Evolutionary conservation across 306 rosid species (phyloP).

Genomic region (Bauhinia variegata): DNA sequence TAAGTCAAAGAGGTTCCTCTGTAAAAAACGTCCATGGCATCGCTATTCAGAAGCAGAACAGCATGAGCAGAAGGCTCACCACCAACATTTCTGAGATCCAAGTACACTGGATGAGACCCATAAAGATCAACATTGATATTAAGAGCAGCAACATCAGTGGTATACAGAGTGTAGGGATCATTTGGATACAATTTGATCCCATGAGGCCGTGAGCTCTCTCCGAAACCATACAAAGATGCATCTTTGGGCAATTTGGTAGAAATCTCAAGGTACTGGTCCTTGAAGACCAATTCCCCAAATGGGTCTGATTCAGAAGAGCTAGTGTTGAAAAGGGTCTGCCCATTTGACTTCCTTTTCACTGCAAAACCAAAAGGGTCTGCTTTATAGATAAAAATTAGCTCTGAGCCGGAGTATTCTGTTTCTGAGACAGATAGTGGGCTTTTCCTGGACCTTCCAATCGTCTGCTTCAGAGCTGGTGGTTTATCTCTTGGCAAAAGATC

Average conservation of each 20-base stretch:
- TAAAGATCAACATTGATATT: conserved; percentile 87
- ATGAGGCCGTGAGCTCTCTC: conserved; percentile 90
- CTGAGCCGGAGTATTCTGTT: conserved; percentile 71
- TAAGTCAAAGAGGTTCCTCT: conserved; percentile 75
- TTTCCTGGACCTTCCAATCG: conserved; percentile 47
- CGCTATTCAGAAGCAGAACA: conserved; percentile 83
- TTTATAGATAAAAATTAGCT: conserved; percentile 67
- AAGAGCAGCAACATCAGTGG: conserved; percentile 78
- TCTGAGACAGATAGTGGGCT: conserved; percentile 47
- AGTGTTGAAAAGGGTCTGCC: conserved; percentile 72
- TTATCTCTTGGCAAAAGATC: conserved; percentile 72
- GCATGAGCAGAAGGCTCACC: conserved; percentile 73
- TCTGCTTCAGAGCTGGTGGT: conserved; percentile 58
- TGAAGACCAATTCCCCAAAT: conserved; percentile 66
- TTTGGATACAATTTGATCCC: conserved; percentile 79
- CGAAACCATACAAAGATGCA: conserved; percentile 82
- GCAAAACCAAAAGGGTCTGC: conserved; percentile 79
- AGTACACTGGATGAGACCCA: conserved; percentile 88
- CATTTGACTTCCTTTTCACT: conserved; percentile 77
- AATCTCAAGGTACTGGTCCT: conserved; percentile 93
- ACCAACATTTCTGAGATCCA: conserved; percentile 79
- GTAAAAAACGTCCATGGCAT: conserved; percentile 96
- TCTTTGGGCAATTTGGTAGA: conserved; percentile 77
- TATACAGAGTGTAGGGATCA: conserved; percentile 85
- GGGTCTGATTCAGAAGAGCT: conserved; percentile 58